Conservation (phyloP, 2,329 filamentous ascomycete species). For the Pyricularia grisea region DNA sequence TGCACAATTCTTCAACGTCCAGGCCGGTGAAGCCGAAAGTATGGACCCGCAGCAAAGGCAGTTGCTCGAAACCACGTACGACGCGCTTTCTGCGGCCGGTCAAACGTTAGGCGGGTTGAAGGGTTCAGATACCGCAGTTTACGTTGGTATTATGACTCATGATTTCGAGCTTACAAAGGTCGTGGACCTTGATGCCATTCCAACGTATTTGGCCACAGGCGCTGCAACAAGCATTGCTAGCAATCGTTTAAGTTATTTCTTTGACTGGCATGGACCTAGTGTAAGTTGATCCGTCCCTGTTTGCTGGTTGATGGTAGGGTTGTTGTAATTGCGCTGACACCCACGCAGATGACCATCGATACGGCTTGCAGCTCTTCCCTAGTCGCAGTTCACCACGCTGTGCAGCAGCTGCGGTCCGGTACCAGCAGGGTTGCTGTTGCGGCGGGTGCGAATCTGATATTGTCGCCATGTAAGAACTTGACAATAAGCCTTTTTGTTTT, state of each 20-base stretch:
- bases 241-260: conserved; percentile 28
- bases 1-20: conserved; percentile 27
- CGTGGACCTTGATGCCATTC: conserved; percentile 16
- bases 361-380: conserved; percentile 1
- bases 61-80: conserved; percentile 25
- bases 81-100: conserved; percentile 25
- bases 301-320: neutral
- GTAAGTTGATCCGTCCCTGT: neutral
- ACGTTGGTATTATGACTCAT: conserved; percentile 18
- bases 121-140: conserved; percentile 26
- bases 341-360: neutral
- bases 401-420: conserved; percentile 21
- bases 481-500: neutral
- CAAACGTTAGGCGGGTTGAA: conserved; percentile 19
- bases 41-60: conserved; percentile 11
- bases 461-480: conserved; percentile 26
- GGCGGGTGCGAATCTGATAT: conserved; percentile 30
- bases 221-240: conserved; percentile 28
- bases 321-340: neutral
- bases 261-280: conserved; percentile 28
- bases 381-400: conserved; percentile 1
- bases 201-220: conserved; percentile 30
- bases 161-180: conserved; percentile 15
- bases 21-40: conserved; percentile 23
- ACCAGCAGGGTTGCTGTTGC: conserved; percentile 30